Base-by-base conservation (phyloP, 2,329 filamentous ascomycete genomes). In the Calonectria honghensis region DNA sequence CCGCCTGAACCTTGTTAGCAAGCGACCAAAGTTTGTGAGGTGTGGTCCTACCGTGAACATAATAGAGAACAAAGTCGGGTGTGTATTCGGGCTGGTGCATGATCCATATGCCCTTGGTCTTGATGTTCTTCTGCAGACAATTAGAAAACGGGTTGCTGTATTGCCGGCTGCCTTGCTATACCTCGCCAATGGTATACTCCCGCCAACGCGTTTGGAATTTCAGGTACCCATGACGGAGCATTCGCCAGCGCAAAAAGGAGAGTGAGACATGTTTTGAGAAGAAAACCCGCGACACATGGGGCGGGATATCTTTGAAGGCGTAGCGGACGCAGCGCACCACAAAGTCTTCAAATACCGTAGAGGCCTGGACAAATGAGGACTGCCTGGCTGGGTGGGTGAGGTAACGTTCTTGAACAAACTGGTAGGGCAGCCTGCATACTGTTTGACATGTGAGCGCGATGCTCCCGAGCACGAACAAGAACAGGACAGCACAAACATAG, bases 1-100 rank as follows among this genome's bases (percentile, higher is more conserved):
- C 95, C 95, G 20, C 94, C 92, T 94, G 51, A 24, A 45, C 68
- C 66, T 10, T 54, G 32, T 71, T 59, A 76, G 79, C 29, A 29
- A 73, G 14, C 18, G 10, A 50, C 39, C 6, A n/a, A 32, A 24
- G 48, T 54, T 39, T 41, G 14, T 24, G 18, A 29, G n/a, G 14
- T 16, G 61, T 51, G 35, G 20, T 65, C 88, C 78, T 85, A 93
- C 94, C 95, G 82, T 97, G 95, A 51, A 91, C 91, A 82, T 97
- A 97, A 82, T 95, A 96, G 2, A 97, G 85, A n/a, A 96, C 92
- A 70, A 97, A 87, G 82, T 97, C 95, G 0, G 94, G 93, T 69
- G 90, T 87, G 64, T 88, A 85, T 50, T 88, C 86, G 20, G 90
- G 88, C 78, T 95, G 89, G 57, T 90, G 85, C 52, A 90, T 90